phyloP scores from a whole-genome alignment of 2,329 filamentous ascomycete species.

The Xylariaceae sp. region DNA sequence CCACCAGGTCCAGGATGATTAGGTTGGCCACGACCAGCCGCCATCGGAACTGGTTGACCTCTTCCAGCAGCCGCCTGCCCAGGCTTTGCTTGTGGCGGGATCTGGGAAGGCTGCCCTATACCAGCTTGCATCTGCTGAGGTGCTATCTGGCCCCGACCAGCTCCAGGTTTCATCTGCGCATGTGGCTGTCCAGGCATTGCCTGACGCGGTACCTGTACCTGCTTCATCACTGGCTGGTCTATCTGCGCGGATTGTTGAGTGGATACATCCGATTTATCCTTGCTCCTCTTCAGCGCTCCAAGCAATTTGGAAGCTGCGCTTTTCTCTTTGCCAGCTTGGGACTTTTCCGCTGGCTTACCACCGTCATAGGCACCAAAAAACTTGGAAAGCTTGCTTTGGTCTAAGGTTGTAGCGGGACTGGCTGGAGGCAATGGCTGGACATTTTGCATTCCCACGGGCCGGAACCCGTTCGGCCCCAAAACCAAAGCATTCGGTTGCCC shows the following conservation, averaged over 20 bases:
- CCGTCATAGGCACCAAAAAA: constrained; percentile 26
- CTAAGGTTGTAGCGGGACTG: constrained; percentile 20
- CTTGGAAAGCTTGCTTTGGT: constrained; percentile 24
- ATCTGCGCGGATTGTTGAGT: constrained; percentile 12
- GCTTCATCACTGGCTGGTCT: constrained; percentile 17
- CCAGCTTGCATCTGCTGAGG: constrained; percentile 19
- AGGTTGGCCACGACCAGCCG: constrained; percentile 17
- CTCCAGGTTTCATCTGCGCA: constrained; percentile 14
- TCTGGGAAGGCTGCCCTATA: constrained; percentile 5
- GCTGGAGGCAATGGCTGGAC: constrained; percentile 16
- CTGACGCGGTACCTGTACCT: constrained; percentile 16
- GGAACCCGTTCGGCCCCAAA: constrained; percentile 19
- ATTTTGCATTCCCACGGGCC: constrained; percentile 9
- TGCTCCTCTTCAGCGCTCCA: constrained; percentile 28
- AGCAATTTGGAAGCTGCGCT: constrained; percentile 29
- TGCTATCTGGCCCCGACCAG: constrained; percentile 15
- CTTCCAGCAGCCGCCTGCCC: constrained; percentile 9
- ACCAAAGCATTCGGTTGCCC: constrained; percentile 8
- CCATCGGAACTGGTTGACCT: constrained; percentile 14
- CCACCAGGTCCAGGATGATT: constrained; percentile 17
- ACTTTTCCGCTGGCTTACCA: constrained; percentile 14
- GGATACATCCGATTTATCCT: no score
- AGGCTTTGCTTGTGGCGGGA: constrained; percentile 6
- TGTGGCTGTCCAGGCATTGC: constrained; percentile 7
- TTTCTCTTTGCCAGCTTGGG: constrained; percentile 25